These are phyloP conservation scores for Macrolepiota dolichaula DNA, from an alignment of 768 basidiomycete species.

Conservation along the genomic window DNA sequence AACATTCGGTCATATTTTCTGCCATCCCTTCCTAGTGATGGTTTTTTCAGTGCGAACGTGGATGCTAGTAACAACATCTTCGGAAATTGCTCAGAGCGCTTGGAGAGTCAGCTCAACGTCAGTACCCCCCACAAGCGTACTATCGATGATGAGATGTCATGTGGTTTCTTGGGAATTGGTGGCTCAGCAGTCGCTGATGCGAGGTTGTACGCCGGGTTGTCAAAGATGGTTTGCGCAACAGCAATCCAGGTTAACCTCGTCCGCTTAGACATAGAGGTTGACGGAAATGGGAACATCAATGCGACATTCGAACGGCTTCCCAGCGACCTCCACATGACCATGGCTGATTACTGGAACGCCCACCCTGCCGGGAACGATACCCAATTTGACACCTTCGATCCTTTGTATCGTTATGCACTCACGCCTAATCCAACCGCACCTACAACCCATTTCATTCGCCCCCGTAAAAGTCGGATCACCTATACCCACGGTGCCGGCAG, in stretches of 20 bases:
- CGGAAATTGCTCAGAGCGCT: background rate
- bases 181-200: background rate
- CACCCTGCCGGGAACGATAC: background rate
- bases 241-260: constrained; percentile 8
- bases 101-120: constrained; percentile 13
- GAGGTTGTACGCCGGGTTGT: background rate
- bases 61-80: background rate
- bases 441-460: background rate
- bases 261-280: background rate
- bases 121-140: background rate
- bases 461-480: background rate
- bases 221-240: constrained; percentile 11
- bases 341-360: background rate
- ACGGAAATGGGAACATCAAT: background rate
- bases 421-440: background rate
- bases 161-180: background rate
- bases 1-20: background rate
- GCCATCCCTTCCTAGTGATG: background rate
- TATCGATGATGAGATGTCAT: background rate
- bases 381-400: background rate
- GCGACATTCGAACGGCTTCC: constrained; percentile 1
- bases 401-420: background rate
- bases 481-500: background rate
- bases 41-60: background rate
- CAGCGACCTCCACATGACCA: constrained; percentile 5